A percentile compares a stretch with the other conserved stretches of the same genome.
Evolutionary conservation across 1,284 basidiomycete genomes (phyloP).

Genomic region (Pseudozyma flocculosa): DNA sequence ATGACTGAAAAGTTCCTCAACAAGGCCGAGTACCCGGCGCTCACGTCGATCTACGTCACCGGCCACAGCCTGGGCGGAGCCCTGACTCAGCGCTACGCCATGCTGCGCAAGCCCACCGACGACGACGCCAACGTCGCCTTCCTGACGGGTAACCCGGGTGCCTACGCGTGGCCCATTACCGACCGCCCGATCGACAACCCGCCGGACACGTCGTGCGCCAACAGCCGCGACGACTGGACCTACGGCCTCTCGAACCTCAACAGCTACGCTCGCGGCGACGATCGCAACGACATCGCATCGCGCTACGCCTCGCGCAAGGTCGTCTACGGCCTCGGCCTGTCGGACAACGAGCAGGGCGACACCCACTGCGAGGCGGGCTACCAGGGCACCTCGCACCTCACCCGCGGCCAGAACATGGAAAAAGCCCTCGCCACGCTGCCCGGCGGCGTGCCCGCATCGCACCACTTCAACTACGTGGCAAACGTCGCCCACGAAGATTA

Average conservation of each 20-base stretch:
- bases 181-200: conserved; percentile 30
- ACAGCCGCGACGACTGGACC: conserved; percentile 15
- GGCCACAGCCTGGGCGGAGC: conserved; percentile 51
- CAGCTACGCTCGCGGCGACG: conserved; percentile 20
- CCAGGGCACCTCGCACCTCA: conserved; percentile 43
- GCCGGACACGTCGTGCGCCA: conserved; percentile 16
- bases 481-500: conserved; percentile 43
- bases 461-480: conserved; percentile 40
- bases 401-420: conserved; percentile 44
- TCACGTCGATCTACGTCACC: conserved; percentile 43
- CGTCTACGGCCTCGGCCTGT: conserved; percentile 37
- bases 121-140: conserved; percentile 34
- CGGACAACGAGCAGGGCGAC: conserved; percentile 45
- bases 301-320: conserved; percentile 37
- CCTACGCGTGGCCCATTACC: conserved; percentile 38
- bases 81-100: conserved; percentile 49
- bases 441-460: conserved; percentile 33
- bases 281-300: conserved; percentile 16
- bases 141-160: conserved; percentile 46
- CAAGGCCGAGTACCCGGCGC: conserved; percentile 40
- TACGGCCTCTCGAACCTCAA: conserved; percentile 30
- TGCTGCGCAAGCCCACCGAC: conserved; percentile 32
- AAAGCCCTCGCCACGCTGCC: conserved; percentile 15
- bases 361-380: conserved; percentile 47
- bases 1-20: conserved; percentile 44